Evolutionary conservation across 2,329 filamentous ascomycete species (phyloP), one percentile per base, ranked within the genome.

Genomic region (Metarhizium robertsii): DNA sequence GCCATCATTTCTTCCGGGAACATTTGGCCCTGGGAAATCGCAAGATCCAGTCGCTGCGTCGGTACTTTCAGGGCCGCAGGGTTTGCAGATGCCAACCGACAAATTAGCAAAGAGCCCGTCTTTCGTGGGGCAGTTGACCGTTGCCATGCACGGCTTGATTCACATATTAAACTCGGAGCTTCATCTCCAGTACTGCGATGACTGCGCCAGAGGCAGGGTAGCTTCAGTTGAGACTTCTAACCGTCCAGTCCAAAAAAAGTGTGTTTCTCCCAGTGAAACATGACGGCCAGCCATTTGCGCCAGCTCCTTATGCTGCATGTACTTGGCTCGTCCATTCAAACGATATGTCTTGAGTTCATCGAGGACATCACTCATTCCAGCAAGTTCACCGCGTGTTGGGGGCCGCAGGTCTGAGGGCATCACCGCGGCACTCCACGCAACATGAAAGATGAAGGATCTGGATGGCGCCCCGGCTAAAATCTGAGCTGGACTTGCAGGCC

Each of bases 381-480:
- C 54, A 16, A 77, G 57, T 6, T 71, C 66, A 7, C 46, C 55
- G 34, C 53, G 56, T 4, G 62, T 57, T 0, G 74, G 75, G 25
- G 59, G 47, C 3, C 53, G 55, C 32, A 72, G 57, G 14, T 58
- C 57, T 0, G 47, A 53, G 7, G 75, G 73, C 58, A 73, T 66
- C 3, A 79, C 57, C 14, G 80, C 60, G 53, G 79, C 71, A 56
- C 75, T 72, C 80, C 80, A 84, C 0, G 80, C 79, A 1, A 70
- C 72, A 32, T 75, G 69, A 60, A 77, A 83, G 43, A 84, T 64
- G 54, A 72, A 74, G 1, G 70, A 67, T 0, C 70, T 67, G 0
- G 64, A 50, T 4, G 79, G 79, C 4, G 75, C 78, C 1, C 80
- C 80, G 0, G 77, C 77, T 2, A 63, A 66, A 16, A 79, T 66